Conservation (phyloP, 805 yeast species). For the Candida pseudofarinosa region DNA sequence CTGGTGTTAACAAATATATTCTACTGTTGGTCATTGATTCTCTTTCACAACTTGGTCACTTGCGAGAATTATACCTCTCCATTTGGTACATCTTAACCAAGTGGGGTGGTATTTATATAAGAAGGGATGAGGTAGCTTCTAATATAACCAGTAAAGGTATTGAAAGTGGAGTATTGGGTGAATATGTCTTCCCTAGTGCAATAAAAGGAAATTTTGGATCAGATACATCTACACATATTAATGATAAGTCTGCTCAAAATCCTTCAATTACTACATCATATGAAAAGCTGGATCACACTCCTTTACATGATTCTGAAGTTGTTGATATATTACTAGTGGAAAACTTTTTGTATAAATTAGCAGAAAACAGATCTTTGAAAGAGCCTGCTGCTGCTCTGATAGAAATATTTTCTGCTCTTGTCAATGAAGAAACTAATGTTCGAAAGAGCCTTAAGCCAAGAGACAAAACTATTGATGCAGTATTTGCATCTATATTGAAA, state of each 20-base stretch:
- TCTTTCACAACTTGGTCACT: constrained; percentile 25
- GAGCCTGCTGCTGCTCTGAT: constrained; percentile 20
- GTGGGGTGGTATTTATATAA: constrained; percentile 31
- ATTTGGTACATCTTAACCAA: constrained; percentile 30
- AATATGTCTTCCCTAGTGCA: constrained; percentile 2
- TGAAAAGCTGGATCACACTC: constrained; percentile 1
- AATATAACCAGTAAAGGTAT: constrained; percentile 4
- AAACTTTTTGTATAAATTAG: constrained; percentile 29
- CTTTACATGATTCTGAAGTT: constrained; percentile 1
- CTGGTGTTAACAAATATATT: constrained; percentile 28
- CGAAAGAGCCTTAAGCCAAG: constrained; percentile 17
- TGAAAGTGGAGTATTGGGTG: constrained; percentile 5
- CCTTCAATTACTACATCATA: not conserved
- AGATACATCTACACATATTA: constrained; percentile 1
- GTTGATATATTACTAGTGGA: constrained; percentile 32
- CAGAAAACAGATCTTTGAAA: constrained; percentile 16
- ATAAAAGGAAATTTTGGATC: not conserved
- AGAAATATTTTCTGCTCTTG: constrained; percentile 24
- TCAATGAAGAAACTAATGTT: constrained; percentile 14
- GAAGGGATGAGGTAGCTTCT: constrained; percentile 2
- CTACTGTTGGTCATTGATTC: constrained; percentile 28
- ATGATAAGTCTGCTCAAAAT: not conserved
- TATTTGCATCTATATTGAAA: constrained; percentile 25
- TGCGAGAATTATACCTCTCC: constrained; percentile 24
- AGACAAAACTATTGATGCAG: constrained; percentile 24